Base-by-base conservation (phyloP, 805 yeast genomes). In the Nakazawaea ishiwadae region DNA sequence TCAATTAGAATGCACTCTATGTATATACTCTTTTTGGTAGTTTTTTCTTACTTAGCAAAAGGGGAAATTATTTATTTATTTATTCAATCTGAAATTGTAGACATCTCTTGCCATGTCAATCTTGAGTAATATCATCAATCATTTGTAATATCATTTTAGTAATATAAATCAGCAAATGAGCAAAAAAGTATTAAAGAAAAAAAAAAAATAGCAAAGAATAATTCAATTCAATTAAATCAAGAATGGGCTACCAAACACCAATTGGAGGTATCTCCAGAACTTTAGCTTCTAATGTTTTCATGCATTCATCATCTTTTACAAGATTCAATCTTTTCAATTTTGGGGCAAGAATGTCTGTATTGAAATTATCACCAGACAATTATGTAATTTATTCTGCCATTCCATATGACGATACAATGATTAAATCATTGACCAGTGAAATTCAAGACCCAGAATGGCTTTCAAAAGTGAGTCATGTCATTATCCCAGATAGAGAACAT, bases 401-500 rank as follows among this genome's bases (percentile, higher is more conserved):
- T 26, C 85, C 85, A 2, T 69, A 71, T 49, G 73, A 77, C 4
- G 62, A 62, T 2, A 69, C 62, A 16, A 72, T 74, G 5, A 60
- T 62, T 18, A 58, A 59, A 29, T 66, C 73, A 1, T 46, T 78
- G 42, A 53, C 61, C 40, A 47, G 54, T 26, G 50, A 60, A 9
- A 54, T 63, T 1, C 64, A 63, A 4, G 60, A 60, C 15, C 55
- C 59, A 3, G 56, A 64, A 1, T 58, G 59, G 35, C 44, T 60
- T 10, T 50, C 56, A 23, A 66, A 68, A 21, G 65, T 79, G 31
- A 55, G 71, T 2, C 72, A 77, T 47, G 62, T 79, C 28, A 66
- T 83, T 31, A 66, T 82, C 35, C 87, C 88, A 2, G 85, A 82
- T 51, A 52, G 48, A 24, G 84, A 78, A 48, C 89, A 82, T 52